A percentile compares a stretch with the other conserved stretches of the same genome.
Evolutionary conservation across 2,329 filamentous ascomycete species (phyloP).

Genomic region (Coniella vitis): DNA sequence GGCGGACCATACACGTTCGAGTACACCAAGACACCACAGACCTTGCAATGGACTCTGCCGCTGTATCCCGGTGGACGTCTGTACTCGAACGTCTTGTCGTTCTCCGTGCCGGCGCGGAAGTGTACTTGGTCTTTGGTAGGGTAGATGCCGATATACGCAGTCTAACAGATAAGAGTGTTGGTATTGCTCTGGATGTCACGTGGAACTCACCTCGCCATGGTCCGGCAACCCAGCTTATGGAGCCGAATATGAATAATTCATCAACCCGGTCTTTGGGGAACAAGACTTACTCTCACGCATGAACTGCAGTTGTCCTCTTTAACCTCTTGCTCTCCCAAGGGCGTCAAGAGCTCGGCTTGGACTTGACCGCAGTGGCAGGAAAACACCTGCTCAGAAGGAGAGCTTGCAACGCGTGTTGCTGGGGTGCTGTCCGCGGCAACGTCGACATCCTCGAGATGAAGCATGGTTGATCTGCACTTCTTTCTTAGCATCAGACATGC

Average conservation of each 20-base stretch:
- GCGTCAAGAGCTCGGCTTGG: conserved; percentile 2
- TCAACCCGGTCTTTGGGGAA: neutral
- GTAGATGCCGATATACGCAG: neutral
- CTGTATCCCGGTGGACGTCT: neutral
- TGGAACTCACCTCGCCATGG: too few relatives aligned
- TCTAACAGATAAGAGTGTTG: too few relatives aligned
- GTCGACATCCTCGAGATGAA: neutral
- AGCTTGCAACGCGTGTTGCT: too few relatives aligned
- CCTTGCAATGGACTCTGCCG: conserved; percentile 10
- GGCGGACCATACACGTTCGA: conserved; percentile 16
- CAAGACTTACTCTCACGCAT: conserved; percentile 7
- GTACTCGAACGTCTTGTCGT: neutral
- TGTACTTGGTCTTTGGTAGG: neutral
- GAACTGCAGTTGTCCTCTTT: conserved; percentile 28
- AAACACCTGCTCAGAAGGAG: conserved; percentile 1
- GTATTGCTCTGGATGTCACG: too few relatives aligned
- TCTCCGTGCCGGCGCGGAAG: neutral
- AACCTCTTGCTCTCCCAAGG: conserved; percentile 37
- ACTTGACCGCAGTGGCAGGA: conserved; percentile 14
- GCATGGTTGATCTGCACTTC: neutral
- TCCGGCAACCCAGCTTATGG: too few relatives aligned
- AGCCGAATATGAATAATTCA: too few relatives aligned
- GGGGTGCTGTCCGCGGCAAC: too few relatives aligned
- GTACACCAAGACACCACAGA: conserved; percentile 17
- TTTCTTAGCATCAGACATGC: neutral